A percentile compares a stretch with the other conserved stretches of the same genome.
phyloP scores from a whole-genome alignment of 331 rosid genomes.

The Acacia pycnantha region DNA sequence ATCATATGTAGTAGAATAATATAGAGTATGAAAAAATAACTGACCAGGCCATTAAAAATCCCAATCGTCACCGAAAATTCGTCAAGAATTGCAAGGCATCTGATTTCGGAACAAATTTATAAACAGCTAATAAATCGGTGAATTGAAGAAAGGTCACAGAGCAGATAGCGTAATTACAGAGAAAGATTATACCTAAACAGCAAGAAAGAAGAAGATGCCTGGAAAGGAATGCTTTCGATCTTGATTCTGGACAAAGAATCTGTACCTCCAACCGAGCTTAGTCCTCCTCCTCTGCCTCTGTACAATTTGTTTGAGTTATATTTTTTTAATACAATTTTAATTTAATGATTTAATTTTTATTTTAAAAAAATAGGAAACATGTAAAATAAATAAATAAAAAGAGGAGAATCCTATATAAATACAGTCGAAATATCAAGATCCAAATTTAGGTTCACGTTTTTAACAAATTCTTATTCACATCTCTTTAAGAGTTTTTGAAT shows the following conservation, averaged over 20 bases:
- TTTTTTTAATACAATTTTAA: not conserved
- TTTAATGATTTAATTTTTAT: not conserved
- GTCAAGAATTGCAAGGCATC: not conserved
- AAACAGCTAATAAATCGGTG: not conserved
- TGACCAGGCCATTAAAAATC: not conserved
- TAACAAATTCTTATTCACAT: too few species aligned
- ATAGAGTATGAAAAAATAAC: not conserved
- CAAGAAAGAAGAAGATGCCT: not conserved
- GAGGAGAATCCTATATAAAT: too few species aligned
- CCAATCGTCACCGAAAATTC: not conserved
- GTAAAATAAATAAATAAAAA: too few species aligned
- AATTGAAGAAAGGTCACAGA: not conserved
- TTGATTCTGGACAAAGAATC: not conserved
- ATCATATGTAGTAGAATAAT: not conserved
- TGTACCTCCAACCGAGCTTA: not conserved
- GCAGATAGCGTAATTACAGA: not conserved
- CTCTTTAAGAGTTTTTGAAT: too few species aligned
- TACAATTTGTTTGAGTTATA: not conserved
- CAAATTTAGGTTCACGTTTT: too few species aligned
- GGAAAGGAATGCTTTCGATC: not conserved
- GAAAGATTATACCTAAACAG: conserved; percentile 9
- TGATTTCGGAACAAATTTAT: not conserved
- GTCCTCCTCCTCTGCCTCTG: not conserved
- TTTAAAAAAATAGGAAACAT: too few species aligned
- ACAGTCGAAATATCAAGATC: too few species aligned